Base-by-base conservation (phyloP, 257 asterid genomes). In the Capsicum pubescens region DNA sequence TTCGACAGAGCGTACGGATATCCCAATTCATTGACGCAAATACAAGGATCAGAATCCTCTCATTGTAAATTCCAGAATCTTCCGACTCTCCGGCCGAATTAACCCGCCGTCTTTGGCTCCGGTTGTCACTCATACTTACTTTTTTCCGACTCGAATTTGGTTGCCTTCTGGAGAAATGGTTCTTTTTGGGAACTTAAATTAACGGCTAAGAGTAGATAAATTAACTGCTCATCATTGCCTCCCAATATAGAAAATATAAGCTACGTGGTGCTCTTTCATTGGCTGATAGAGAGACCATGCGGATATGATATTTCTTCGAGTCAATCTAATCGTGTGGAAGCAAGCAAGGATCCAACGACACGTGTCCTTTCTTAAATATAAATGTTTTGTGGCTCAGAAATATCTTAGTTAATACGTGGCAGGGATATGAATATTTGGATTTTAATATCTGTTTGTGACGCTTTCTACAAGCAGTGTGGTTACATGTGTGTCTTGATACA, bases 21-120 rank as follows among this genome's bases (percentile, higher is more conserved):
- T 95, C 98, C 97, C 97, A 95, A 16, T 90, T 89, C 11, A 95
- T 59, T 0, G 83, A 89, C 79, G 91, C 90, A 84, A 94, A 89
- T 3, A 94, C 90, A 1, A 91, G 66, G 1, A 90, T 13, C 0
- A 95, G 88, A 4, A 94, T 46, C 8, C 91, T 92, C 88, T 95
- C 97, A 91, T 94, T 87, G 74, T 89, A 87, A 5, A 93, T 85
- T 2, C 94, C 95, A 55, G 95, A 90, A 9, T 82, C 87, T 9
- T 32, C 70, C 76, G 90, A 83, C 83, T 88, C 98, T 1, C 66
- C 63, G 11, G 42, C 0, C 17, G 55, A 17, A 84, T 78, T 82
- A 60, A 85, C 79, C 14, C 88, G 71, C 48, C 71, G 79, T 46
- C 87, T 66, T 81, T 88, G 93, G 61, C 70, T 85, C 82, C 89